Evolutionary conservation across 805 yeast species (phyloP), one percentile per base, ranked within the genome.

Genomic region (Candida hispaniensis): DNA sequence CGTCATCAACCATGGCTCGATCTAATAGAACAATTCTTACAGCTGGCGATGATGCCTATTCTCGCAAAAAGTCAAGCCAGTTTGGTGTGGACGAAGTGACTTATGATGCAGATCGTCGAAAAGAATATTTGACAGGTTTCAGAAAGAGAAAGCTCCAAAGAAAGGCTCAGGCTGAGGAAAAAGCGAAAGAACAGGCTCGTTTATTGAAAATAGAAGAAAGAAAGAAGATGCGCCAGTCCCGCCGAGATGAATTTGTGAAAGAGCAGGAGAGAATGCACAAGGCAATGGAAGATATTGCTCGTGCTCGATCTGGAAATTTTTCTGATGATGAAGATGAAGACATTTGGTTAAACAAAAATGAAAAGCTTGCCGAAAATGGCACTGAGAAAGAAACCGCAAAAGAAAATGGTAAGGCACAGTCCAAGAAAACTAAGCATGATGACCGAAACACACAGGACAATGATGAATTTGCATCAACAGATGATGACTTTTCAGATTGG

Each of bases 131-230:
- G 46, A 88, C 96, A 3, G 98, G 98, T 24, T 88, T 88, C 56
- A 97, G 91, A 57, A 88, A 88, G 60, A 71, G 98, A 51, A 88
- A 88, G 54, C 54, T 88, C 11, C 80, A 80, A 50, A 69, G 97
- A 55, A 79, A 80, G 59, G 86, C 83, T 60, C 75, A 77, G 44
- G 97, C 96, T 0, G 74, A 72, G 46, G 81, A 71, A 41, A 74
- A 65, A 48, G 71, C 70, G 33, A 75, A 77, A 47, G 94, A 86
- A 52, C 80, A 77, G 51, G 91, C 78, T 4, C 66, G 86, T 39
- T 60, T 71, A 44, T 74, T 73, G 2, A 71, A 71, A 47, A 64
- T 83, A 7, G 93, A 79, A 46, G 94, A 81, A 50, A 69, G 96
- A 41, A 71, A 74, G 45, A 63, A 66, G 47, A 54, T 73, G 13